Conservation (phyloP, 2,329 filamentous ascomycete species). For the Ophiostoma himal-ulmi region DNA sequence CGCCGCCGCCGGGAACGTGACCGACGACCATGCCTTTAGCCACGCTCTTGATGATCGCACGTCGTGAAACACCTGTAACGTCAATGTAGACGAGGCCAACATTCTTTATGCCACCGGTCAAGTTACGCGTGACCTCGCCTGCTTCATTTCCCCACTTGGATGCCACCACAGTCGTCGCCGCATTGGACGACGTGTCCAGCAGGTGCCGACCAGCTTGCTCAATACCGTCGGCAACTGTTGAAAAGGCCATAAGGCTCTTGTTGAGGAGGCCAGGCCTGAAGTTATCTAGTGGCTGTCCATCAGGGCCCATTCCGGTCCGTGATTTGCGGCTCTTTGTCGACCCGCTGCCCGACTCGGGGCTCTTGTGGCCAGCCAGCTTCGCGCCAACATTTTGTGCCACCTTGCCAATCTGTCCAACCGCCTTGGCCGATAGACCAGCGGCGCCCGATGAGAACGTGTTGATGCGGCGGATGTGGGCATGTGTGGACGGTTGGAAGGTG, state of each 20-base stretch:
- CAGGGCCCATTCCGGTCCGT: constrained; percentile 58
- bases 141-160: constrained; percentile 87
- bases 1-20: constrained; percentile 65
- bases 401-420: constrained; percentile 74
- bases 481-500: constrained; percentile 80
- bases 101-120: constrained; percentile 88
- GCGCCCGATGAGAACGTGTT: constrained; percentile 78
- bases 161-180: constrained; percentile 80
- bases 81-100: constrained; percentile 97
- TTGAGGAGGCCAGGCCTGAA: constrained; percentile 93
- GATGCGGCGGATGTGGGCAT: constrained; percentile 79
- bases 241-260: constrained; percentile 94
- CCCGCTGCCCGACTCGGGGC: constrained; percentile 10
- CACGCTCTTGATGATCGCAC: constrained; percentile 87
- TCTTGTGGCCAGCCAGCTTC: constrained; percentile 45
- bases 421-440: constrained; percentile 74
- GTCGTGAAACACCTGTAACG: constrained; percentile 82
- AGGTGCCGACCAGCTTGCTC: constrained; percentile 79
- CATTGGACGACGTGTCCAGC: constrained; percentile 64
- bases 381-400: constrained; percentile 89
- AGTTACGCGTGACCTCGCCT: constrained; percentile 64
- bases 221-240: constrained; percentile 87
- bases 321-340: constrained; percentile 23
- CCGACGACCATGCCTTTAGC: constrained; percentile 95
- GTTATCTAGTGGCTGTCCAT: constrained; percentile 56